A percentile compares a stretch with the other conserved stretches of the same genome.
These are phyloP conservation scores for Limnomonas spitsbergensis DNA, from an alignment of 139 green algal species.

Conservation along the genomic window DNA sequence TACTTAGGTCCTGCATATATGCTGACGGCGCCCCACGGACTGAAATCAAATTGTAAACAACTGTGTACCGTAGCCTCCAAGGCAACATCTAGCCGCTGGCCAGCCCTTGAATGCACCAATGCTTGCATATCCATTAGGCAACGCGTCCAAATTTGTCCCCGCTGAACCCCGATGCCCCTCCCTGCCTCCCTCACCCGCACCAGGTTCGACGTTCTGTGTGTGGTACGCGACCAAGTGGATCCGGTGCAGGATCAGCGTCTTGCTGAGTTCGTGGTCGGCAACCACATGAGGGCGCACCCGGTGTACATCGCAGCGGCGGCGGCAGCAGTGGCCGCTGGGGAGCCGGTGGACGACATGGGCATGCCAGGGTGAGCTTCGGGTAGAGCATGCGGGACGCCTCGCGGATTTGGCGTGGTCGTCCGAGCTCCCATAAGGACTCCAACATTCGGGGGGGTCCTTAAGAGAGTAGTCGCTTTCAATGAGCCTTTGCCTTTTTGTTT, in stretches of 20 bases:
- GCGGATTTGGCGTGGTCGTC: background rate
- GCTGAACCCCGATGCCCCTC: no score
- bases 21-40: no score
- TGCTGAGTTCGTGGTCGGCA: conserved; percentile 90
- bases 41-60: no score
- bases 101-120: no score
- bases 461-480: background rate
- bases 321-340: conserved; percentile 1
- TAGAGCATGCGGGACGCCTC: background rate
- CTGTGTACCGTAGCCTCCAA: no score
- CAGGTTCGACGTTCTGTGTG: conserved; percentile 95
- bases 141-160: no score
- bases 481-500: background rate
- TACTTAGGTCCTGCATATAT: no score
- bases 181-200: no score
- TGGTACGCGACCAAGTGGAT: conserved; percentile 95
- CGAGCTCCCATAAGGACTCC: background rate
- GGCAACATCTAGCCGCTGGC: no score
- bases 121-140: no score
- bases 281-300: conserved; percentile 80
- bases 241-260: conserved; percentile 84
- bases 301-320: conserved; percentile 25
- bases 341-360: conserved; percentile 16
- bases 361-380: conserved; percentile 5
- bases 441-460: background rate